Evolutionary conservation across 2,329 filamentous ascomycete species (phyloP), one percentile per base, ranked within the genome.

Genomic region (Fusarium aywerte): DNA sequence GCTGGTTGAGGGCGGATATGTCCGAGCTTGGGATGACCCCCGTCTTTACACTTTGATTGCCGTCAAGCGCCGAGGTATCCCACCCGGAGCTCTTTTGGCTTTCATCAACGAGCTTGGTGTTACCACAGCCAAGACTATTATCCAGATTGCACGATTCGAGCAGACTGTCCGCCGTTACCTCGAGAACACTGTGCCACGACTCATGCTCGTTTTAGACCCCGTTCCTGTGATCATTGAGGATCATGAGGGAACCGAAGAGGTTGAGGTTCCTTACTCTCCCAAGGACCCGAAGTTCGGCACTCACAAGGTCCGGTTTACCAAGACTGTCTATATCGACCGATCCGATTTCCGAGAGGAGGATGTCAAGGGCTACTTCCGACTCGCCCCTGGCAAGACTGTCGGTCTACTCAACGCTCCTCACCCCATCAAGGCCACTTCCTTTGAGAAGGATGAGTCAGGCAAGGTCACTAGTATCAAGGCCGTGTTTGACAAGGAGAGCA

Each of bases 81-180:
- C 95, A 1, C 93, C 95, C 0, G 92, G 92, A 23, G 94, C 93
- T 3, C 91, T 97, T 62, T 87, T 97, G 58, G 90, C 92, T 54
- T 98, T 97, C 73, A 89, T 97, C 60, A 92, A 93, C 70, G 93
- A 97, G 78, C 88, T 97, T 20, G 95, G 94, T 31, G 93, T 97
- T 36, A 97, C 94, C 1, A 96, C 93, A 33, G 86, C 90, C 36
- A 87, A 88, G 51, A 91, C 90, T 5, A 88, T 92, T 66, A 97
- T 97, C 71, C 89, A 95, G 76, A 89, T 92, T 44, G 80, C 85
- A 57, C 89, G 91, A n/a, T 93, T 98, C 64, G 95, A 98, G 74
- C 89, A 95, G 75, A 89, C 88, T 0, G 88, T 98, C 62, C 89
- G 95, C 21, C 89, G 89, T 67, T 96, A 97, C 76, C 89, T 98